Percentiles rank a stretch among this genome's conserved stretches.
These are phyloP conservation scores for Dendrobium huoshanense DNA, from an alignment of 106 monocot species.

Conservation along the genomic window DNA sequence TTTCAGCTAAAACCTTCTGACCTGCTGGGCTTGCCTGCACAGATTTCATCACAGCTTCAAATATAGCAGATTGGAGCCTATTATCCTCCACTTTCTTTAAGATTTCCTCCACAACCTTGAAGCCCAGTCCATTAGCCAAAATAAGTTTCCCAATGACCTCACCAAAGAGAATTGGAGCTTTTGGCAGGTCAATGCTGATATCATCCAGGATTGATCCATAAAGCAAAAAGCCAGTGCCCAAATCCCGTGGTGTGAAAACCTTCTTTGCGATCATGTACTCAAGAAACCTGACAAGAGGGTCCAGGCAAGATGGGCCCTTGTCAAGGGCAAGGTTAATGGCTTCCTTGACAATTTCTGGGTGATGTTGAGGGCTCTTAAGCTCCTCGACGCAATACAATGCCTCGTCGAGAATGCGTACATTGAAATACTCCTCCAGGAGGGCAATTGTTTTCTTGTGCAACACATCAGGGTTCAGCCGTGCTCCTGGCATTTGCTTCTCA, in stretches of 20 bases:
- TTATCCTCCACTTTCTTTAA: conserved; percentile 37
- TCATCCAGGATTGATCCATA: conserved; percentile 75
- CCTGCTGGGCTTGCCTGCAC: conserved; percentile 14
- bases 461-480: conserved; percentile 18
- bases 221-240: conserved; percentile 56
- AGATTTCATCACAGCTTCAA: conserved; percentile 14
- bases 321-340: conserved; percentile 67
- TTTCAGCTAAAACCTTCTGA: conserved; percentile 8
- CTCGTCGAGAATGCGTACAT: conserved; percentile 61
- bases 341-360: conserved; percentile 88
- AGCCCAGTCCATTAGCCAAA: conserved; percentile 30
- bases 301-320: conserved; percentile 33
- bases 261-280: conserved; percentile 32
- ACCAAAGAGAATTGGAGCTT: conserved; percentile 63
- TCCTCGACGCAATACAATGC: conserved; percentile 82
- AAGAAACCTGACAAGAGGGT: conserved; percentile 41
- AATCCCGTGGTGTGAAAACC: conserved; percentile 34
- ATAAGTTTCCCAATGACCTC: conserved; percentile 60
- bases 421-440: conserved; percentile 85
- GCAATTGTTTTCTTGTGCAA: conserved; percentile 72
- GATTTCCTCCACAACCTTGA: conserved; percentile 59
- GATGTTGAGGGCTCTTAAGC: conserved; percentile 63
- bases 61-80: conserved; percentile 6
- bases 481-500: conserved; percentile 18
- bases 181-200: conserved; percentile 74